phyloP scores from a whole-genome alignment of 352 stramenopile species.

The Pythium sukuiense region DNA sequence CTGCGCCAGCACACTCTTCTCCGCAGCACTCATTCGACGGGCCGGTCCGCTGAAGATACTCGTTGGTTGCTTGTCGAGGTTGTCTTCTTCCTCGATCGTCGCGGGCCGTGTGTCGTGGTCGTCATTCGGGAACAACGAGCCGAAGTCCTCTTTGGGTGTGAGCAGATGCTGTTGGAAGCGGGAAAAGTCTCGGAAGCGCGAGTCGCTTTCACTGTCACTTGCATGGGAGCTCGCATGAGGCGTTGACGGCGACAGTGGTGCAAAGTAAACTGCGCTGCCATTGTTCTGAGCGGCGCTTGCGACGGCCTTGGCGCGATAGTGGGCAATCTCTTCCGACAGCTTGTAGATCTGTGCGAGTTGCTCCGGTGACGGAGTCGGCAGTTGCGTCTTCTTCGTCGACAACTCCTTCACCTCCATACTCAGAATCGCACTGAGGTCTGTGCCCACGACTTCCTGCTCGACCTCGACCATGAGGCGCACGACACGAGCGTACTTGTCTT shows the following conservation, averaged over 20 bases:
- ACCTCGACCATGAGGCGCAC: conserved; percentile 86
- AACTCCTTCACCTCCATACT: conserved; percentile 45
- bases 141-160: conserved; percentile 65
- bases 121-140: conserved; percentile 25
- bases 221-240: conserved; percentile 14
- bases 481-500: conserved; percentile 85
- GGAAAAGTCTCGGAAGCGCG: conserved; percentile 83
- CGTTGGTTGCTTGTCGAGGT: conserved; percentile 61
- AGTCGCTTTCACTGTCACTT: conserved; percentile 53
- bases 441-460: conserved; percentile 79
- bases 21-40: conserved; percentile 71
- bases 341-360: conserved; percentile 82
- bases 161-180: conserved; percentile 86
- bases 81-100: conserved; percentile 72
- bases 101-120: conserved; percentile 16
- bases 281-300: conserved; percentile 25
- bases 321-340: conserved; percentile 73
- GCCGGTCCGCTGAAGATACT: conserved; percentile 72
- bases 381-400: conserved; percentile 47
- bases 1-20: conserved; percentile 81
- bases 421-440: conserved; percentile 64
- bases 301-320: conserved; percentile 57
- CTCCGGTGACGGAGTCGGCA: conserved; percentile 83
- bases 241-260: conserved; percentile 39
- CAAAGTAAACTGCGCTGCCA: conserved; percentile 32